These are phyloP conservation scores for Fusarium sambucinum DNA, from an alignment of 2,329 filamentous ascomycete species.

Conservation along the genomic window DNA sequence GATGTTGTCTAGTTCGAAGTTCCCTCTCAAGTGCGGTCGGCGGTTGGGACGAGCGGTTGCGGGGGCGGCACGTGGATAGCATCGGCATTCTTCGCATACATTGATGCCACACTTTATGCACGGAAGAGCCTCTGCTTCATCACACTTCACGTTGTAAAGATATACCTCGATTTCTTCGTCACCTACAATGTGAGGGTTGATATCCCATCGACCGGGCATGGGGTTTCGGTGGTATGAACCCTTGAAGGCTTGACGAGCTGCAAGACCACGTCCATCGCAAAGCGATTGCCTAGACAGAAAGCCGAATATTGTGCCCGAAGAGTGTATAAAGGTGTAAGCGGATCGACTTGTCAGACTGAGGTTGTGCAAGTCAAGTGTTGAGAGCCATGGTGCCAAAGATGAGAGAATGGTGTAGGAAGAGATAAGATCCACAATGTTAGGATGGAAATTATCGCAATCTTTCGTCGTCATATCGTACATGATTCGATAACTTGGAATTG, in stretches of 20 bases:
- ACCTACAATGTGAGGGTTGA: background rate
- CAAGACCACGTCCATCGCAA: conserved; percentile 35
- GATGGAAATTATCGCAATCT: rapidly evolving
- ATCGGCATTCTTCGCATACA: conserved; percentile 39
- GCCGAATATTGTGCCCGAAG: conserved; percentile 12
- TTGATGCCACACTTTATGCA: conserved; percentile 37
- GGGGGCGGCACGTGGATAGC: conserved; percentile 22
- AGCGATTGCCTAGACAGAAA: conserved; percentile 15
- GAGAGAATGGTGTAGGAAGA: conserved; percentile 35
- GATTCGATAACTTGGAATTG: rapidly evolving
- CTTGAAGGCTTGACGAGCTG: conserved; percentile 14
- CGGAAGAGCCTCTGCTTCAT: conserved; percentile 20
- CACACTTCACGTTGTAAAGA: conserved; percentile 27
- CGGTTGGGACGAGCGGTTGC: background rate
- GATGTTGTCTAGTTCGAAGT: background rate
- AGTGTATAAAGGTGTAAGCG: conserved; percentile 5
- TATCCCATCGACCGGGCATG: background rate
- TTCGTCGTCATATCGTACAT: background rate
- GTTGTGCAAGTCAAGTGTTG: conserved; percentile 30
- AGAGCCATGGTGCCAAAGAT: conserved; percentile 30
- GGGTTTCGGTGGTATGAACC: background rate
- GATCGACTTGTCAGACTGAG: conserved; percentile 16
- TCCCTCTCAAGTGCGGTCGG: conserved; percentile 18
- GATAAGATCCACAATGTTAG: conserved; percentile 10
- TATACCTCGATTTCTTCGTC: conserved; percentile 32